A percentile compares a stretch with the other conserved stretches of the same genome.
Evolutionary conservation across 495 filamentous ascomycete genomes (phyloP).

Genomic region (Tuber borchii): DNA sequence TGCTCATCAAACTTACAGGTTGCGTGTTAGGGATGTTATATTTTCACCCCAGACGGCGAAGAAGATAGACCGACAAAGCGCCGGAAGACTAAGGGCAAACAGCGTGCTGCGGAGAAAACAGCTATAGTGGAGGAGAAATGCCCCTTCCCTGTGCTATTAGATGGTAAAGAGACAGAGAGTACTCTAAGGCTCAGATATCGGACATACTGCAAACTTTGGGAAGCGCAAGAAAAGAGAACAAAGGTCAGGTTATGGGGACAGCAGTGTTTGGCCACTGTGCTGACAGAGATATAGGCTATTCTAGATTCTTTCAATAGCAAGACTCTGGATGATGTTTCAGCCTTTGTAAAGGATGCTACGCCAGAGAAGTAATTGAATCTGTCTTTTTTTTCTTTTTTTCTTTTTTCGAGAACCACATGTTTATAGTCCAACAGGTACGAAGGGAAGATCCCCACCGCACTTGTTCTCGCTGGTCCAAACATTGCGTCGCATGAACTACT

Average conservation of each 20-base stretch:
- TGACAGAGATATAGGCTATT: constrained; percentile 46
- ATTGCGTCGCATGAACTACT: constrained; percentile 69
- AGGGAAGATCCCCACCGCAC: constrained; percentile 63
- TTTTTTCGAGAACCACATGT: constrained; percentile 6
- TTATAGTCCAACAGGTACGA: constrained; percentile 42
- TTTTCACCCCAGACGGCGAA: constrained; percentile 55
- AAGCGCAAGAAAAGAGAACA: constrained; percentile 58
- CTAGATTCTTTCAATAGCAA: constrained; percentile 57
- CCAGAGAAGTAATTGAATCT: constrained; percentile 44
- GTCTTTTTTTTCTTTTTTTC: neutral
- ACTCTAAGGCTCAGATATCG: constrained; percentile 53
- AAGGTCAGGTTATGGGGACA: constrained; percentile 50
- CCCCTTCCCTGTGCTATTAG: constrained; percentile 57
- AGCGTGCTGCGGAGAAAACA: constrained; percentile 45
- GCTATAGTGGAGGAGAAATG: constrained; percentile 35
- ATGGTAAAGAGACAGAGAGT: constrained; percentile 54
- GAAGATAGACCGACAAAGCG: constrained; percentile 57
- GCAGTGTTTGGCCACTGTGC: neutral
- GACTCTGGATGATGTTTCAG: constrained; percentile 57
- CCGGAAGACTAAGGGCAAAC: constrained; percentile 44
- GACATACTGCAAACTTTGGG: constrained; percentile 63
- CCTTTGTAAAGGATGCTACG: constrained; percentile 57
- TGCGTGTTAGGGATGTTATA: constrained; percentile 56
- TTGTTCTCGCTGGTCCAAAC: constrained; percentile 81
- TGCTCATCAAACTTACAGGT: constrained; percentile 13